Conservation (phyloP, 768 basidiomycete species). For the Leccinum ochraceum region DNA sequence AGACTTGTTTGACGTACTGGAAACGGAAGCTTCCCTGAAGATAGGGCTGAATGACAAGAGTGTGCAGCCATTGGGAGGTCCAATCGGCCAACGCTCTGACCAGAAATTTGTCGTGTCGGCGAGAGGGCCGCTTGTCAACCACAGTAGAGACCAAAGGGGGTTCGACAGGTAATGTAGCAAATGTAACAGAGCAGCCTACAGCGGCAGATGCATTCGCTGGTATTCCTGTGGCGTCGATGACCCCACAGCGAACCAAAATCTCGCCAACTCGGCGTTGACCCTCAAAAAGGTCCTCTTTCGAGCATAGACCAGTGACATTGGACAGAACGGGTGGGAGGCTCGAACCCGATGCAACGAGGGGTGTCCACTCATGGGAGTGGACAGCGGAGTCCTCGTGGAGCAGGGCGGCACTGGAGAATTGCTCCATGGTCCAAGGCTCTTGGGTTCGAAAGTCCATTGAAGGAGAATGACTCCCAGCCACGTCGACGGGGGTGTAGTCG, state of each 20-base stretch:
- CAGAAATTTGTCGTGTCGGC: slow-evolving; percentile 8
- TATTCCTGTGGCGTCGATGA: slow-evolving; percentile 11
- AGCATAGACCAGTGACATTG: neutral
- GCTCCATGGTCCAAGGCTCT: slow-evolving; percentile 1
- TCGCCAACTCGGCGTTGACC: slow-evolving; percentile 22
- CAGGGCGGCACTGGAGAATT: neutral
- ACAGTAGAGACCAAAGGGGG: neutral
- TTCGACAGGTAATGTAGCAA: neutral
- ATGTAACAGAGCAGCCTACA: neutral
- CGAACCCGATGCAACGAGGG: slow-evolving; percentile 9
- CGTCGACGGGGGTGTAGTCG: neutral
- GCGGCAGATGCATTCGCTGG: neutral
- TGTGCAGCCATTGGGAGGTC: slow-evolving; percentile 29
- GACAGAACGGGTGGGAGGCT: neutral
- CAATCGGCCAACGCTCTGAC: slow-evolving; percentile 23
- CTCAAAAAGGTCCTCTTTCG: slow-evolving; percentile 11
- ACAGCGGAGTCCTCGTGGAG: neutral
- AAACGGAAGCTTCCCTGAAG: slow-evolving; percentile 17
- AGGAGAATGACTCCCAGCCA: slow-evolving; percentile 1
- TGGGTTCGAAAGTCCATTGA: slow-evolving; percentile 9
- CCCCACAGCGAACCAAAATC: slow-evolving; percentile 23
- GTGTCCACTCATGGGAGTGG: slow-evolving; percentile 3
- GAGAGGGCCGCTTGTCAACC: neutral
- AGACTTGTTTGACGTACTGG: slow-evolving; percentile 19
- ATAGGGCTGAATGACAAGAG: slow-evolving; percentile 26